Base-by-base conservation (phyloP, 2,329 filamentous ascomycete genomes). In the Diaporthe sp. region DNA sequence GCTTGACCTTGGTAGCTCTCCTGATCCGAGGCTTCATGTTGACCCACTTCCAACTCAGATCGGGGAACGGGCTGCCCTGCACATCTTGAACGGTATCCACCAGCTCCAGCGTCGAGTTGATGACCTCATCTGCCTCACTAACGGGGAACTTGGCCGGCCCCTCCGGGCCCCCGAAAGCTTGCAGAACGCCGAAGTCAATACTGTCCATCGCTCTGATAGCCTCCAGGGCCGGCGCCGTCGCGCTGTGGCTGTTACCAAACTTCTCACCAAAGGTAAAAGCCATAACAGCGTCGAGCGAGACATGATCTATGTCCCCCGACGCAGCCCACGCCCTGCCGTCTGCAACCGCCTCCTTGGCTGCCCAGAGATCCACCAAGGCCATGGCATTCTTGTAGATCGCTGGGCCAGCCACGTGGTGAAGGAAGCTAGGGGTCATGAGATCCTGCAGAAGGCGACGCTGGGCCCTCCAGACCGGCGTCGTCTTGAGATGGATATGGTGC, bases 321-420 rank as follows among this genome's bases (percentile, higher is more conserved):
- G 47, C 71, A 10, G 68, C 75, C 31, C 78, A 72, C 25, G 73
- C 55, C 39, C 75, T 67, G 51, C 78, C 78, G 15, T 77, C 67
- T 2, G 73, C 63, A 13, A 73, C 55, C 22, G 22, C 28, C 4
- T 72, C 72, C 65, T 77, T 78, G 1, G 78, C 61, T 4, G 79
- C 77, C 42, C 79, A 80, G 22, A 76, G 71, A 1, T 77, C 68
- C 2, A 75, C 58, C 0, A 79, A 39, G 7, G 79, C 78, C 37
- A 78, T 78, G 76, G 39, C 51, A 10, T 39, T 12, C 17, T 22
- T 13, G 25, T 70, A 25, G 28, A 74, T 60, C 3, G n/a, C 20
- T 4, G 72, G 72, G 4, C 12, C 72, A 20, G 61, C 60, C 1
- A 74, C n/a, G 5, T 67, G 25, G 51, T 67, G 22, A 9, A 74